Percentiles rank a stretch among this genome's conserved stretches.
These are phyloP conservation scores for Zangia roseola DNA, from an alignment of 768 basidiomycete species.

Conservation along the genomic window DNA sequence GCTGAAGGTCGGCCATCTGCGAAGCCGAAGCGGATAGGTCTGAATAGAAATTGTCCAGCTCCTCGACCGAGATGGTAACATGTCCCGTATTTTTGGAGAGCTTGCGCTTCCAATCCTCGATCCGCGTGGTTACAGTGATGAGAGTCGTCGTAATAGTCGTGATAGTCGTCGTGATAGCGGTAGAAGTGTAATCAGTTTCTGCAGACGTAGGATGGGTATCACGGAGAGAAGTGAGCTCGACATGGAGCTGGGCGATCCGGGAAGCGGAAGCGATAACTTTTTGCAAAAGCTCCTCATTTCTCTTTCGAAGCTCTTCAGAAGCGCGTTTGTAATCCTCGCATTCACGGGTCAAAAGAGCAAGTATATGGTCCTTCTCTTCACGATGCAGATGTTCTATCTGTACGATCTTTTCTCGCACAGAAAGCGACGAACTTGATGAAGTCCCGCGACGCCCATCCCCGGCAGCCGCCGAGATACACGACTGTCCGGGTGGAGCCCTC, in stretches of 20 bases:
- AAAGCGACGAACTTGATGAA: too few relatives aligned
- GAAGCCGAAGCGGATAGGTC: conserved; percentile 2
- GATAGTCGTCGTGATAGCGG: background rate
- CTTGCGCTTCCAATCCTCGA: background rate
- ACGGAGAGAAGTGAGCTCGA: background rate
- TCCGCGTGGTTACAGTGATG: background rate
- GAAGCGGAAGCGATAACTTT: background rate
- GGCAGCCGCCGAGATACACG: too few relatives aligned
- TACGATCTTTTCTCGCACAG: background rate
- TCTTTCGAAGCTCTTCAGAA: conserved; percentile 1
- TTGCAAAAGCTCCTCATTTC: background rate
- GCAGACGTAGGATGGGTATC: too few relatives aligned
- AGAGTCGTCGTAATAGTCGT: conserved; percentile 1
- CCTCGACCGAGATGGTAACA: conserved; percentile 1
- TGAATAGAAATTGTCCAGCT: conserved; percentile 5
- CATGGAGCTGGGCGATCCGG: background rate
- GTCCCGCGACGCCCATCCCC: too few relatives aligned
- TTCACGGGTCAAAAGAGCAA: background rate
- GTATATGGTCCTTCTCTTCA: conserved; percentile 3
- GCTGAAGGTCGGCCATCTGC: background rate
- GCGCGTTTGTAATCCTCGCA: background rate
- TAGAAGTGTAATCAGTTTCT: background rate
- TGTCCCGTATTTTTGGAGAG: background rate
- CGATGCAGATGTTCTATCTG: background rate
- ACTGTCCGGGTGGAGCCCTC: too few relatives aligned